Evolutionary conservation across 495 filamentous ascomycete species (phyloP), one percentile per base, ranked within the genome.

Genomic region (Penicillium desertorum): DNA sequence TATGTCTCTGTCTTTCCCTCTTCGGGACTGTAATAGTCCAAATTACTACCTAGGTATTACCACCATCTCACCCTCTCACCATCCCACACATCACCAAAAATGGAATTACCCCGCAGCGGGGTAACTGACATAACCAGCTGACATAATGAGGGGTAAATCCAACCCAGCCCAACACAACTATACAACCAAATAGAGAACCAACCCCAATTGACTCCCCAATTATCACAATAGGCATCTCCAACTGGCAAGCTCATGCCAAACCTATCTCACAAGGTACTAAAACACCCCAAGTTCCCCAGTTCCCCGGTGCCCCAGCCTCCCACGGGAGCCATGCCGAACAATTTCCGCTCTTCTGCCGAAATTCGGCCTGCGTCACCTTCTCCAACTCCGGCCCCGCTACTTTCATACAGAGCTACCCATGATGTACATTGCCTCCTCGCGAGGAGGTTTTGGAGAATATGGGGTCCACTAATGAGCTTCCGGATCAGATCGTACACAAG

Each of bases 101-200:
- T 10, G 12, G 14, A 29, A 17, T 29, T 36, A 36, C 59, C 27
- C 59, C 59, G 59, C 59, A 54, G 59, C 11, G 59, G 56, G 49
- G 59, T 49, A 41, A 5, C 27, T 17, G 36, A 29, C 27, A 29
- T 29, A 47, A 41, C 43, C n/a, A 17, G 57, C 53, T 69, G 47
- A 67, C 49, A 30, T 69, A 67, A 67, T 69, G 66, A 64, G 66
- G 66, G 66, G 66, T 61, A 63, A 43, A 6, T 9, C 19, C 7
- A 5, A n/a, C 17, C 32, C 30, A 12, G 5, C 10, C 30, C 11
- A 34, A 34, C 10, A 0, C 19, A 25, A 56, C 42, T 22, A 32
- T 45, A 27, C 27, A 17, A 32, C 9, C 45, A 16, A 32, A 17
- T 19, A 30, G 9, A 30, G 29, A 30, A 30, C 29, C 9, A 11